These are phyloP conservation scores for Hemisphaericaspora nanyangensis DNA, from an alignment of 805 yeast species.

Conservation along the genomic window DNA sequence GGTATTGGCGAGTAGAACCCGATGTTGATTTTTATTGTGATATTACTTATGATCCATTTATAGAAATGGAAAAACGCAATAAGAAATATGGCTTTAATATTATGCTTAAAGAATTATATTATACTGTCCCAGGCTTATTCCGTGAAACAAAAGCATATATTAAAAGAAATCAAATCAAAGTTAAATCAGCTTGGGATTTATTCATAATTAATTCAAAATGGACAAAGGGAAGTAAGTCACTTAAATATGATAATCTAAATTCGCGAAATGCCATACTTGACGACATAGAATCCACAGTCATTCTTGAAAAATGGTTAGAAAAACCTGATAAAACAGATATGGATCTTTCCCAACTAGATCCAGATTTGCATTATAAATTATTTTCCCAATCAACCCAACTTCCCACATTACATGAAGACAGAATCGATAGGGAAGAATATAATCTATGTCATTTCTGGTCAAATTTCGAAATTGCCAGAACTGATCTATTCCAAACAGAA, in stretches of 20 bases:
- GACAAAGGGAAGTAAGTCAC: constrained; percentile 18
- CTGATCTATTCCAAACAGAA: constrained; percentile 66
- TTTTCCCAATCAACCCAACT: constrained; percentile 32
- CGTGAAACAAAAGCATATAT: constrained; percentile 66
- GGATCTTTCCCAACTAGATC: constrained; percentile 20
- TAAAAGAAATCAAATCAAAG: constrained; percentile 36
- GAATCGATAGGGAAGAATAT: constrained; percentile 63
- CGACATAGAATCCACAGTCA: constrained; percentile 25
- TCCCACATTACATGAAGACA: constrained; percentile 43
- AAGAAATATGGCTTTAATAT: constrained; percentile 87
- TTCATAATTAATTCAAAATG: constrained; percentile 41
- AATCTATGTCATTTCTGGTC: constrained; percentile 90
- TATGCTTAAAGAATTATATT: constrained; percentile 69
- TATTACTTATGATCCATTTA: constrained; percentile 85
- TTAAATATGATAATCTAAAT: constrained; percentile 20
- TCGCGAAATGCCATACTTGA: constrained; percentile 17
- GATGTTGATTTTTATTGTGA: constrained; percentile 88
- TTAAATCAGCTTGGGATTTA: constrained; percentile 68
- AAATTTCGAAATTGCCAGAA: constrained; percentile 85
- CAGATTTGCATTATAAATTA: constrained; percentile 32
- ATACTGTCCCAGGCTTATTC: constrained; percentile 81
- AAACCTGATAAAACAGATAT: constrained; percentile 19
- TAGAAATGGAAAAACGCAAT: constrained; percentile 63
- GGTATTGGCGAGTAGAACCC: constrained; percentile 98
- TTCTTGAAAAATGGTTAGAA: constrained; percentile 19